These are phyloP conservation scores for Vigna trinervia DNA, from an alignment of 306 rosid species.

Conservation along the genomic window DNA sequence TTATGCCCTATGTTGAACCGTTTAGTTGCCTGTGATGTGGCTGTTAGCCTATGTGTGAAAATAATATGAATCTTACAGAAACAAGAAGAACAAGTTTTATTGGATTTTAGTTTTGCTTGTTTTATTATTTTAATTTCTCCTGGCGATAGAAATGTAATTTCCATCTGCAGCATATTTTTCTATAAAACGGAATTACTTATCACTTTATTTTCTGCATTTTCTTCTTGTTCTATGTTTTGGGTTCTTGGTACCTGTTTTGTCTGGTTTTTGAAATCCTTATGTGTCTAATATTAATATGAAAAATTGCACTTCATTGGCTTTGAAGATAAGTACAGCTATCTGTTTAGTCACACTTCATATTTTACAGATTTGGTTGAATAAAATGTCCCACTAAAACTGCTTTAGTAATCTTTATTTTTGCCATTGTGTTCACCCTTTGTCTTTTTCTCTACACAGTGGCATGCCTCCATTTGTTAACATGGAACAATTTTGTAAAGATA, in stretches of 20 bases:
- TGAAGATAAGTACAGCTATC: not conserved
- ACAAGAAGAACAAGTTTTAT: not conserved
- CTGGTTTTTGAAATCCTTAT: not conserved
- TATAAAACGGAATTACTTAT: not conserved
- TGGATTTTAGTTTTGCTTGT: slow-evolving; percentile 11
- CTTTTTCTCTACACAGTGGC: not conserved
- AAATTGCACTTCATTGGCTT: not conserved
- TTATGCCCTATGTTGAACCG: not conserved
- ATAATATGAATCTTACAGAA: not conserved
- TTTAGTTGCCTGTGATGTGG: slow-evolving; percentile 26
- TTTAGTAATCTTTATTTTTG: slow-evolving; percentile 6
- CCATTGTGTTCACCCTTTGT: not conserved
- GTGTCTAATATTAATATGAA: not conserved
- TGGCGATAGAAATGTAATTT: not conserved
- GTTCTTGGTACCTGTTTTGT: slow-evolving; percentile 6
- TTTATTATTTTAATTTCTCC: not conserved
- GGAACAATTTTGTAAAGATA: slow-evolving; percentile 3
- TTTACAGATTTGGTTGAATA: not conserved
- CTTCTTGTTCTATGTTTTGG: slow-evolving; percentile 18
- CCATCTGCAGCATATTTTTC: not conserved
- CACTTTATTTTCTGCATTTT: not conserved
- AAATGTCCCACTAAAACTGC: not conserved
- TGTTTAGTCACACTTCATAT: not conserved
- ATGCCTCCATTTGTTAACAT: slow-evolving; percentile 6
- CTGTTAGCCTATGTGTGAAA: not conserved